phyloP scores from a whole-genome alignment of 306 rosid genomes.

The Fagus crenata region DNA sequence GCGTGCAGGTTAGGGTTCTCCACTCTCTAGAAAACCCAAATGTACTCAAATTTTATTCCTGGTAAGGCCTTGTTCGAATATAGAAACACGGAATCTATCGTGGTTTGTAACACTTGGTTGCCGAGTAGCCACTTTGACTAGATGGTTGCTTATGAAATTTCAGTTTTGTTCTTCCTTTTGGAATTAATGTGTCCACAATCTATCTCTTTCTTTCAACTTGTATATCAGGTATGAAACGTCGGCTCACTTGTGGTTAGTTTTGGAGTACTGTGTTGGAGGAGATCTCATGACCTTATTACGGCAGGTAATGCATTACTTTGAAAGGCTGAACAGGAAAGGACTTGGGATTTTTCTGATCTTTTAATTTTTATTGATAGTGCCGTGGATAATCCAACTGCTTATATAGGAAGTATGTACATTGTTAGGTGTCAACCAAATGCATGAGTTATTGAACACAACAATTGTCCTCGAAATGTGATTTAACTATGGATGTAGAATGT shows the following conservation, averaged over 20 bases:
- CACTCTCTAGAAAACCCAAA: conserved; percentile 79
- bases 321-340: conserved; percentile 14
- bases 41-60: conserved; percentile 72
- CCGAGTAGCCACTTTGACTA: neutral
- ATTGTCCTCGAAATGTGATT: neutral
- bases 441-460: neutral
- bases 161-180: neutral
- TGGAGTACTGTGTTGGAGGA: conserved; percentile 98
- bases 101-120: neutral
- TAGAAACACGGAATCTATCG: neutral
- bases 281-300: conserved; percentile 76
- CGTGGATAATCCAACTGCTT: neutral
- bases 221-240: conserved; percentile 88
- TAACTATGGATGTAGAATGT: neutral
- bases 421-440: neutral
- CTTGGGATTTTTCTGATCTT: neutral
- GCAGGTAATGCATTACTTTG: conserved; percentile 55
- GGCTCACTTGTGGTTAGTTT: conserved; percentile 94
- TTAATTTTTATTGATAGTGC: neutral
- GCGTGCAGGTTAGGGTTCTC: conserved; percentile 83
- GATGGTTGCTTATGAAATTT: neutral
- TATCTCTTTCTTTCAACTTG: neutral
- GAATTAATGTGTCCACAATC: neutral
- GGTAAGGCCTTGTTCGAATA: conserved; percentile 45
- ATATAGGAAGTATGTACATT: neutral